Conservation (phyloP, 768 basidiomycete genomes). For the Boletus edulis region DNA sequence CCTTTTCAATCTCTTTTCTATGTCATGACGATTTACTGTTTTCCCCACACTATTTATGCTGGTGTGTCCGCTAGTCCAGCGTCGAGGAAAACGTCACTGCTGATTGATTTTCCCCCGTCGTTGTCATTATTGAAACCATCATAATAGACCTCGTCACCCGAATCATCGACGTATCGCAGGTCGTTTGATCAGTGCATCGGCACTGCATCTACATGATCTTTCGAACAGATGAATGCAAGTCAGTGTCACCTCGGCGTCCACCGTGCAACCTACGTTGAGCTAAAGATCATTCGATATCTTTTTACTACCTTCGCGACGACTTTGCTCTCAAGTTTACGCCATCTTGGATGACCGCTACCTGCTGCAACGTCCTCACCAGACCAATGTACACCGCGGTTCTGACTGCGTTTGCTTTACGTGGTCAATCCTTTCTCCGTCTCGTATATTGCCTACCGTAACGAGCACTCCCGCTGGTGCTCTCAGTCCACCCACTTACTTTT, state of each 20-base stretch:
- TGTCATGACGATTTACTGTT: neutral
- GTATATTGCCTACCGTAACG: neutral
- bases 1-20: neutral
- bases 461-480: neutral
- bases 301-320: neutral
- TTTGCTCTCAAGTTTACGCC: neutral
- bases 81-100: neutral
- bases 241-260: neutral
- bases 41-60: neutral
- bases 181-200: neutral
- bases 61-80: constrained; percentile 8
- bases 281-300: neutral
- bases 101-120: neutral
- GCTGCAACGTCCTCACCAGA: neutral
- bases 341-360: neutral
- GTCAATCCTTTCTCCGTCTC: neutral
- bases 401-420: neutral
- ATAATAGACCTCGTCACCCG: neutral
- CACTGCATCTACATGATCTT: neutral
- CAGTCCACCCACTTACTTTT: neutral
- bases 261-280: neutral
- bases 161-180: neutral
- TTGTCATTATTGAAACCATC: neutral
- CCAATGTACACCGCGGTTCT: neutral
- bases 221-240: neutral